Conservation (phyloP, 176 grass and related monocot genomes). For the Coix lacrymajobi region DNA sequence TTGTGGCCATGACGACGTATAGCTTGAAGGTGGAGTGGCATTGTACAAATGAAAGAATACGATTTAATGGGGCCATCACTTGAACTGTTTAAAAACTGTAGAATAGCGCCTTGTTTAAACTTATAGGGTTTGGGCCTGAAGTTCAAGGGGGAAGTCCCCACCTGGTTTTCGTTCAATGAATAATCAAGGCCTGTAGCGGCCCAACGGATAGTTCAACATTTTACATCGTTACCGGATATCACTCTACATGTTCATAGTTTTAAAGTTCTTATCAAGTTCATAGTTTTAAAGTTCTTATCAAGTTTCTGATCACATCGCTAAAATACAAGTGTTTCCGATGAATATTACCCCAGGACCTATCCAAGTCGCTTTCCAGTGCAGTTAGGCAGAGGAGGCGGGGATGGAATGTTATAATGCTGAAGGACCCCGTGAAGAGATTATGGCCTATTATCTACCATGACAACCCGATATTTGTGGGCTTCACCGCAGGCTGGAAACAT, state of each 20-base stretch:
- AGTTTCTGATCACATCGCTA: not conserved
- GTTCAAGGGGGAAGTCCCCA: no score
- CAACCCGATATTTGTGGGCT: constrained; percentile 25
- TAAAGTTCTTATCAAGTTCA: not conserved
- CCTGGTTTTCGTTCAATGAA: no score
- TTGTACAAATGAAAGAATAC: not conserved
- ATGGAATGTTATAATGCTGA: constrained; percentile 28
- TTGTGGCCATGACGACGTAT: not conserved
- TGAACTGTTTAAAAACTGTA: not conserved
- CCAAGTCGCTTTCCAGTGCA: not conserved
- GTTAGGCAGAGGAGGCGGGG: constrained; percentile 1
- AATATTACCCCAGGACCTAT: constrained; percentile 19
- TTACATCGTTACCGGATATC: no score
- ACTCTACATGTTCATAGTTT: not conserved
- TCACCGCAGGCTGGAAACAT: constrained; percentile 41
- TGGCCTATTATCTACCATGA: constrained; percentile 56
- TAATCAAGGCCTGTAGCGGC: no score
- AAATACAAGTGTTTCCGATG: not conserved
- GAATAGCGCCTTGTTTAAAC: not conserved
- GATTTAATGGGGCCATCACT: not conserved
- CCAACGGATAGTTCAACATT: no score
- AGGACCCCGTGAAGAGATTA: constrained; percentile 39
- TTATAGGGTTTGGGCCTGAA: not conserved
- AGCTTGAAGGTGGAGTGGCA: not conserved
- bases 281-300: not conserved